A percentile compares a stretch with the other conserved stretches of the same genome.
phyloP scores from a whole-genome alignment of 805 yeast genomes.

The Monosporozyma solicola region DNA sequence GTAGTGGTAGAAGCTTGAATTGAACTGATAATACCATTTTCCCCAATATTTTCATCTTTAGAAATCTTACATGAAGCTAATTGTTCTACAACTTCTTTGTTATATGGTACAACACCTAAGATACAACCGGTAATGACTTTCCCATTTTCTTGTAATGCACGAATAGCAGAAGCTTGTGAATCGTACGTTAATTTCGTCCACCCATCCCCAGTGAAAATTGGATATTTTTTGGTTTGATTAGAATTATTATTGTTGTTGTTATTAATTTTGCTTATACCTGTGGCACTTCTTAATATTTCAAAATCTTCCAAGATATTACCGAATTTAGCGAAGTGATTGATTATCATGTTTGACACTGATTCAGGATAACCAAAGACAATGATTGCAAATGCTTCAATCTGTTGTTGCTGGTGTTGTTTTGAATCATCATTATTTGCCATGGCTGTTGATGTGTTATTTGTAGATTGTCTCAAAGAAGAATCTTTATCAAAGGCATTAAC shows the following conservation, averaged over 20 bases:
- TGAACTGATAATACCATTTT: conserved; percentile 1
- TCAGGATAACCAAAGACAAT: conserved; percentile 88
- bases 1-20: not conserved
- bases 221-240: conserved; percentile 32
- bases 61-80: conserved; percentile 34
- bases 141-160: conserved; percentile 84
- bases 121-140: conserved; percentile 53
- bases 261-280: conserved; percentile 24
- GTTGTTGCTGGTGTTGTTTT: not conserved
- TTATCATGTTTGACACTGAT: conserved; percentile 52
- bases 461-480: not conserved
- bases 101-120: conserved; percentile 64
- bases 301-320: conserved; percentile 76
- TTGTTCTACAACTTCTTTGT: conserved; percentile 51
- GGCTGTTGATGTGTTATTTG: not conserved
- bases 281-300: conserved; percentile 34
- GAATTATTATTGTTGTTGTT: not conserved
- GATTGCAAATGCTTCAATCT: conserved; percentile 50
- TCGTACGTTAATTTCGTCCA: conserved; percentile 91
- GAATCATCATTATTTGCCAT: not conserved
- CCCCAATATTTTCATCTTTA: conserved; percentile 25
- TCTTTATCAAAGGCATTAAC: conserved; percentile 1
- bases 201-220: conserved; percentile 75
- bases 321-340: conserved; percentile 67
- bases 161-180: conserved; percentile 61